Base-by-base conservation (phyloP, 108 stramenopile genomes). In the Conticribra weissflogii region DNA sequence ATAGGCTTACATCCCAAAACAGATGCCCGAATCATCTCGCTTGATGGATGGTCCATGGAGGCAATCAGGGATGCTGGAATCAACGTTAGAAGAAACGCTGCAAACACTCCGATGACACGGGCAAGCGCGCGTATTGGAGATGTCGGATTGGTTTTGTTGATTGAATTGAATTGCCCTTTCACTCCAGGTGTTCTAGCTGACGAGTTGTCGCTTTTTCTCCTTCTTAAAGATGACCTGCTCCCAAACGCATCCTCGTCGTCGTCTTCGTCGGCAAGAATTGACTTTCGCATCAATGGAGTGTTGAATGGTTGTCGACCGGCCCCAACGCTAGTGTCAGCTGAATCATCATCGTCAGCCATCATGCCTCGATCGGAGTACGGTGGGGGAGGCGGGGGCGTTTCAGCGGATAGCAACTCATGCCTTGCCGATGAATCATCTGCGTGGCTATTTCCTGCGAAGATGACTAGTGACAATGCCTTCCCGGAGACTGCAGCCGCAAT, bases 231-330 rank as follows among this genome's bases (percentile, higher is more conserved):
- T 29, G 78, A 79, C 59, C 28, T 66, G 18, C 59, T 28, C 24
- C 59, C 66, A 16, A 41, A 41, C n/a, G 34, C 63, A 47, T 77
- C 76, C 16, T 79, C 63, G n/a, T 73, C 78, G 21, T 79, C 78
- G 15, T 79, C 78, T 48, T 79, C 78, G 24, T 79, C 78, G 30
- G 46, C 78, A 30, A 79, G 52, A 30, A 79, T 79, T 22, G 70
- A 71, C 36, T 56, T 71, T 60, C 78, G 36, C 78, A 79, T 79
- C 21, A 79, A 31, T 45, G 78, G 78, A 28, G 78, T 79, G 36
- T 71, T 71, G 59, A 79, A 79, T 15, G 59, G 33, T 34, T 79
- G 58, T 61, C 50, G 70, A n/a, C 70, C 59, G 44, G 59, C 63
- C 2, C 65, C 70, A 30, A 79, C 50, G 50, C 70, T 79, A 12